Evolutionary conservation across 345 rosid genomes (phyloP).

Genomic region (Lenwebbia sp.): DNA sequence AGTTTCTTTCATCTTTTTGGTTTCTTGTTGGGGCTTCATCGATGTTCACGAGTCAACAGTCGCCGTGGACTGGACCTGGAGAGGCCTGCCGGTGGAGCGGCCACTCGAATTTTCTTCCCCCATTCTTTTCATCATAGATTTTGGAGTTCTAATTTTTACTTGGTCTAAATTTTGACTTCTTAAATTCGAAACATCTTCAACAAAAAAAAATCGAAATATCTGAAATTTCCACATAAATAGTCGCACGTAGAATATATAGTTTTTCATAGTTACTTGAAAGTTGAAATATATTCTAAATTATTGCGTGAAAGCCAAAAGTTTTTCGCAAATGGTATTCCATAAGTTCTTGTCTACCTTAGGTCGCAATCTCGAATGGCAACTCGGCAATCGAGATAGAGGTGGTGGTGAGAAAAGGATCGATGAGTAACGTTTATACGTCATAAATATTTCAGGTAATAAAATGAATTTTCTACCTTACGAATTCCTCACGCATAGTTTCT

Average conservation of each 20-base stretch:
- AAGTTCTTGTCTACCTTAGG: background rate
- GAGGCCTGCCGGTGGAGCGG: background rate
- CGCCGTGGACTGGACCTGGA: background rate
- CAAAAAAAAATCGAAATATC: too few species aligned
- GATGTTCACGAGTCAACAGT: background rate
- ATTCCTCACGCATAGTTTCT: background rate
- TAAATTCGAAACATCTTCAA: too few species aligned
- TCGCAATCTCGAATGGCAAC: background rate
- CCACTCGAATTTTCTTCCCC: background rate
- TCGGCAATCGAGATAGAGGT: background rate
- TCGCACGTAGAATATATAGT: too few species aligned
- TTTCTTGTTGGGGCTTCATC: background rate
- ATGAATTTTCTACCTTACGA: background rate
- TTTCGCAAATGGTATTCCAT: fast-evolving
- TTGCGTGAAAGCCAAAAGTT: background rate
- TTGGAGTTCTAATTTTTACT: background rate
- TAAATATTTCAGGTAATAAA: background rate
- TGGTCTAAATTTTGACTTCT: background rate
- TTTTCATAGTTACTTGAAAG: background rate
- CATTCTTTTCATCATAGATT: background rate
- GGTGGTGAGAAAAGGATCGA: background rate
- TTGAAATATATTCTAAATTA: background rate
- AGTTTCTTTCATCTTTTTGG: background rate
- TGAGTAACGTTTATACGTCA: background rate
- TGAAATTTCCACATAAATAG: too few species aligned